Evolutionary conservation across 768 basidiomycete genomes (phyloP), one percentile per base, ranked within the genome.

Genomic region (Sistotremastrum niveocremeum): DNA sequence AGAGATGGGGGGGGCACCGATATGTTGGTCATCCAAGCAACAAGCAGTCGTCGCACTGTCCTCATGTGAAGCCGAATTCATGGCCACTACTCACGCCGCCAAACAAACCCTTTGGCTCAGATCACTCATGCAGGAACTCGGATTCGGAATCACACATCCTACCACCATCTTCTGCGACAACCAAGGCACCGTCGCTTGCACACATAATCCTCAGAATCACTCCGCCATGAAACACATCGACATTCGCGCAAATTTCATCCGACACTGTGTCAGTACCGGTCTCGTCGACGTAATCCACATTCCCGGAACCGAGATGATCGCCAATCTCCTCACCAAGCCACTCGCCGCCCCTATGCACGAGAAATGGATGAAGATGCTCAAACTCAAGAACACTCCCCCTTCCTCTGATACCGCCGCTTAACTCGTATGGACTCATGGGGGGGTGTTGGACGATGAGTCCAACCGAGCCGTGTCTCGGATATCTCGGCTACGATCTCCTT

Each of bases 101-200:
- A 56, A 63, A 43, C 59, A 71, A 49, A 59, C 55, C 2, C 9
- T 68, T 3, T 73, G 69, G 69, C 46, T 64, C 4, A 48, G 48
- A 1, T 40, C 42, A 1, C 49, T 62, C 7, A 28, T 61, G 4
- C 4, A 40, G 0, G 55, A 60, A 46, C 49, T 57, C 29, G 42
- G n/a, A n/a, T 42, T 31, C 31, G n/a, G 33, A 1, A 37, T 37
- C 3, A 2, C 34, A 3, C 28, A 11, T 1, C 44, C 60, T 2
- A 44, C 47, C 0, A 36, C 45, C 28, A 41, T 63, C 5, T 46
- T 49, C n/a, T 52, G 49, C 32, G 62, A 67, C 46, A 68, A 68
- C 38, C 56, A 62, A 34, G 48, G 54, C 0, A 56, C 68, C 1
- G 59, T 65, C 42, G 42, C 43, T 6, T 43, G 64, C 29, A 36